Conservation (phyloP, 371 early-diverging fungal species). For the Mortierella sp. region DNA sequence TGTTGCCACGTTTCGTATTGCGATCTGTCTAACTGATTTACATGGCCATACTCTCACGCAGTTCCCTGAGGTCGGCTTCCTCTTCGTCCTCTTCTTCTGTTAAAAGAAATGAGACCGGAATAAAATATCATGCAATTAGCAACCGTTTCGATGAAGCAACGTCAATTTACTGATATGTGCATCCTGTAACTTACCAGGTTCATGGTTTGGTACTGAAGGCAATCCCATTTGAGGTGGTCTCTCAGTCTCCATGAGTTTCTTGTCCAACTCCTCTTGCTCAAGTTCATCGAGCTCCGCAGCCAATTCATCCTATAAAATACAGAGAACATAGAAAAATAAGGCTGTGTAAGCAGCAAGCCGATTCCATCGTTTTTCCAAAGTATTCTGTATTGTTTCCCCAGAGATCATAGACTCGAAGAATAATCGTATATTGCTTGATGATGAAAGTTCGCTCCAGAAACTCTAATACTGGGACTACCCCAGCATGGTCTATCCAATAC, state of each 20-base stretch:
- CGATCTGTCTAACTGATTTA: slow-evolving; percentile 22
- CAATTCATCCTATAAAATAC: slow-evolving; percentile 80
- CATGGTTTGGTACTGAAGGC: slow-evolving; percentile 70
- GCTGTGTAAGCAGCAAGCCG: background rate
- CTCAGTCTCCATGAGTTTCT: slow-evolving; percentile 84
- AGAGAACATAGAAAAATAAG: slow-evolving; percentile 4
- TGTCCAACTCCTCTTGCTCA: slow-evolving; percentile 95
- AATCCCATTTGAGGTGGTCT: slow-evolving; percentile 69
- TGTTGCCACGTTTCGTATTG: background rate
- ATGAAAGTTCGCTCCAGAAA: background rate
- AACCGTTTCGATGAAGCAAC: background rate
- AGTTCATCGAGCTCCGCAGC: slow-evolving; percentile 92
- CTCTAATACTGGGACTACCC: background rate
- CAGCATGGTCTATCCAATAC: background rate
- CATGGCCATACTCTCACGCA: slow-evolving; percentile 86
- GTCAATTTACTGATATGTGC: background rate
- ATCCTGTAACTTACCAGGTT: slow-evolving; percentile 69
- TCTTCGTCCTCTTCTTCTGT: slow-evolving; percentile 78
- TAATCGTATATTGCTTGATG: background rate
- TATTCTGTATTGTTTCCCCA: too few relatives aligned
- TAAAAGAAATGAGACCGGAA: slow-evolving; percentile 15
- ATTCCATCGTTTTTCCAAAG: background rate
- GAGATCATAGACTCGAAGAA: too few relatives aligned
- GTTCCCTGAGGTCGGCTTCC: slow-evolving; percentile 87
- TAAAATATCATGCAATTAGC: slow-evolving; percentile 17